Base-by-base conservation (phyloP, 139 green algal genomes). In the Coelastrella sp. region DNA sequence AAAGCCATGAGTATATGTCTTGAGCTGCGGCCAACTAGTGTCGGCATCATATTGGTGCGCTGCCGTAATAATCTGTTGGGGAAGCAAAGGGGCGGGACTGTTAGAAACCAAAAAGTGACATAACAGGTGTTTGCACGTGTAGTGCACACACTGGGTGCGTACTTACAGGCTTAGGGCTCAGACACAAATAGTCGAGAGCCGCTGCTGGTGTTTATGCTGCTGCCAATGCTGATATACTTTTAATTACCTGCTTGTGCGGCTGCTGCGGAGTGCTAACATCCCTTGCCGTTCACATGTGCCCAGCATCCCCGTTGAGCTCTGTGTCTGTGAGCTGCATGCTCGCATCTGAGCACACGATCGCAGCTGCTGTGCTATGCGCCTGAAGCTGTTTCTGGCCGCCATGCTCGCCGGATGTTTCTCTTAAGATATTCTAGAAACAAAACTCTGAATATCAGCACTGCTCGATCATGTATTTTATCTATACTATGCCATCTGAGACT, bases 351-450 rank as follows among this genome's bases (percentile, higher is more conserved):
- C 9, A n/a, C 75, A 51, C 30, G 69, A 79, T 60, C 75, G 34
- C 51, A 82, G 35, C 75, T 82, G 75, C 75, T 82, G 75, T 37
- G 75, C 75, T 23, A 82, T n/a, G 25, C 75, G 75, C 32, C 75
- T 69, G 34, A 82, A 51, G 75, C 75, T 57, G 34, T 17, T 32
- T n/a, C 53, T 51, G 51, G 53, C 75, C 38, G 75, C 75, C 75
- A 71, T 69, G 7, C 7, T 8, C 8, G 25, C 7, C 13, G 9
- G 8, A 32, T 11, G 34, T 37, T 17, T 5, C 17, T 23, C 41
- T 62, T 5, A 21, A 21, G 17, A 9, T 37, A n/a, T 71, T 13
- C 62, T 41, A 38, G 23, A 41, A 27, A 41, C 40, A 5, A 6
- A 17, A 66, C 6, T 66, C 57, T 11, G 57, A 74, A 35, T 32